These are phyloP conservation scores for Aspergillus versicolor DNA, from an alignment of 2,329 filamentous ascomycete genomes.

Conservation along the genomic window DNA sequence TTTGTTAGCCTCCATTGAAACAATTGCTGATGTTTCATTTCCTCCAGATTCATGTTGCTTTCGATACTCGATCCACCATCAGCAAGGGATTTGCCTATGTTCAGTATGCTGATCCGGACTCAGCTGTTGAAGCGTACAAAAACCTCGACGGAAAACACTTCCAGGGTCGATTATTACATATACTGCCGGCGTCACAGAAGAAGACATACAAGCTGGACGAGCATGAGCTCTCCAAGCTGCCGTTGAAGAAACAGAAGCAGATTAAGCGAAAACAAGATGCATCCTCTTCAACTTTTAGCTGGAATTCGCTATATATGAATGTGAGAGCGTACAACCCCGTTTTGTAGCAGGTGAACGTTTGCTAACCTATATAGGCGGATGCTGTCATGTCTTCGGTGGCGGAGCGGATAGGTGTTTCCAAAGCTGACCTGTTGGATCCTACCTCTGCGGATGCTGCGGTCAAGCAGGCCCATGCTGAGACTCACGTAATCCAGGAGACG, in stretches of 20 bases:
- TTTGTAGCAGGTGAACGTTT: background rate
- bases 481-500: slow-evolving; percentile 91
- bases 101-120: slow-evolving; percentile 69
- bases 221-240: slow-evolving; percentile 83
- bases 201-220: slow-evolving; percentile 81
- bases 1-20: slow-evolving; percentile 25
- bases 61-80: slow-evolving; percentile 65
- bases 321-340: slow-evolving; percentile 46
- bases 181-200: slow-evolving; percentile 81
- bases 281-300: slow-evolving; percentile 78
- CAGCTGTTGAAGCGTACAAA: slow-evolving; percentile 76
- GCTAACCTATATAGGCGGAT: slow-evolving; percentile 55
- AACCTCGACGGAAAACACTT: slow-evolving; percentile 81
- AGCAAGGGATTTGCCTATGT: slow-evolving; percentile 92
- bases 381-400: slow-evolving; percentile 90
- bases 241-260: slow-evolving; percentile 89
- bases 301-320: slow-evolving; percentile 99
- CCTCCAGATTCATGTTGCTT: slow-evolving; percentile 77
- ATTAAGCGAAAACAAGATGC: slow-evolving; percentile 83
- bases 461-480: slow-evolving; percentile 96
- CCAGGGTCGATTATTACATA: slow-evolving; percentile 87
- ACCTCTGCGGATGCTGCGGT: slow-evolving; percentile 91
- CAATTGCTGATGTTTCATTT: slow-evolving; percentile 46
- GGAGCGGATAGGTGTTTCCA: slow-evolving; percentile 80
- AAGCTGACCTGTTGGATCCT: slow-evolving; percentile 90